Base-by-base conservation (phyloP, 148 eudicot genomes). In the Diospyros kaki region DNA sequence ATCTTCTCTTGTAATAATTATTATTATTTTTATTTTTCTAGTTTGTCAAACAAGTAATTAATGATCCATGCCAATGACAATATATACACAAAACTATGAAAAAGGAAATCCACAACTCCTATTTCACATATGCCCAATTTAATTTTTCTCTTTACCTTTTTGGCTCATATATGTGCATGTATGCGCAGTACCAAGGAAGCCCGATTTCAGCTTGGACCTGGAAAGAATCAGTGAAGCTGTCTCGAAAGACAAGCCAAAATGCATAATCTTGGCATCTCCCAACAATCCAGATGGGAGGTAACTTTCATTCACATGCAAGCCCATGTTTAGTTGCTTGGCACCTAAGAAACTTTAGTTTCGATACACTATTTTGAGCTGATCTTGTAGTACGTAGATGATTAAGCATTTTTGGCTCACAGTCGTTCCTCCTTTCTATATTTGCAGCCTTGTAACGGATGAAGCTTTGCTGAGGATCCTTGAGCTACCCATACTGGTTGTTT, bases 211-310 rank as follows among this genome's bases (percentile, higher is more conserved):
- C 85, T 81, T 95, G 89, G 85, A 95, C 79, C 91, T 89, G 56
- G 87, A 83, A 82, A 72, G 69, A 75, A 92, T 95, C 71, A 56
- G 83, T 13, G 84, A 89, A 81, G 84, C 79, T 64, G 87, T 95
- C 66, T 85, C 88, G 76, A 80, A 70, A 65, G 98, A 90, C 84
- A 92, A 87, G 70, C 98, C 97, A 15, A 95, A 95, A 79, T 90
- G 97, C 87, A 89, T 95, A 79, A 90, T 95, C 78, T 85, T 95
- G 59, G 90, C 98, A 66, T 95, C 98, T 60, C 97, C 98, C 70
- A 95, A 92, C 79, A 95, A 95, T 81, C 97, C 98, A 64, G 98
- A 95, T 86, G 98, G 98, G 70, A 95, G 98, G 98, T 95, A 80
- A 83, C 79, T 51, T 73, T 15, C 28, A 9, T n/a, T 18, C 68